phyloP scores from a whole-genome alignment of 768 basidiomycete genomes.

The Punctularia strigosozonata region DNA sequence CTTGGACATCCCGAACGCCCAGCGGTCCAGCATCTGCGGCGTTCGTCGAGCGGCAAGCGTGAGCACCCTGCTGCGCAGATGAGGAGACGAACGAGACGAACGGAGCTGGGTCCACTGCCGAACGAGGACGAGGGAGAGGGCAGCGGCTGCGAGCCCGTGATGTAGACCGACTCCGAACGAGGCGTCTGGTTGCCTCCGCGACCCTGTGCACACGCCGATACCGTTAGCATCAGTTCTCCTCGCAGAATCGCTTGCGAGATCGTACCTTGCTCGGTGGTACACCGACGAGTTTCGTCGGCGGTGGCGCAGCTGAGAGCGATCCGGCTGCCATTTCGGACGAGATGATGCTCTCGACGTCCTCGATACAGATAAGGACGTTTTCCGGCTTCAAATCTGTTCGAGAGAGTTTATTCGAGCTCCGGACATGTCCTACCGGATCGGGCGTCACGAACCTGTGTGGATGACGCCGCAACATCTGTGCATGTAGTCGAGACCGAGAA shows the following conservation, averaged over 20 bases:
- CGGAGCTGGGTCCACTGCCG: conserved; percentile 50
- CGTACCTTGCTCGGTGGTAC: conserved; percentile 87
- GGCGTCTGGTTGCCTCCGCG: conserved; percentile 96
- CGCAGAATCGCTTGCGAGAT: no score
- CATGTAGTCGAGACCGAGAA: conserved; percentile 95
- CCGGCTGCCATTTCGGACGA: conserved; percentile 59
- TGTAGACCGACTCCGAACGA: conserved; percentile 67
- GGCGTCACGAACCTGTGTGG: conserved; percentile 60
- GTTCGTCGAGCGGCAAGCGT: no score
- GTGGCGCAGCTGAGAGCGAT: conserved; percentile 31
- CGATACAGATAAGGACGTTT: conserved; percentile 94
- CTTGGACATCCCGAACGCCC: conserved; percentile 87
- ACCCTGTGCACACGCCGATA: no score
- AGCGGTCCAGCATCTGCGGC: conserved; percentile 87
- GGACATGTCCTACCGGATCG: not conserved
- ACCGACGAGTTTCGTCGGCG: conserved; percentile 65
- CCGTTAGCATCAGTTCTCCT: no score
- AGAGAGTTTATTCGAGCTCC: not conserved
- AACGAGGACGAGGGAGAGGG: conserved; percentile 76
- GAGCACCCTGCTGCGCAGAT: no score
- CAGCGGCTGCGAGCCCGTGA: conserved; percentile 88
- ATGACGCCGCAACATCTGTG: conserved; percentile 96
- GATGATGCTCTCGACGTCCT: conserved; percentile 92
- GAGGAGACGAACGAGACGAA: no score
- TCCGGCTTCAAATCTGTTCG: conserved; percentile 85